Percentiles rank a stretch among this genome's conserved stretches.
Conservation (phyloP, 768 basidiomycete genomes). For the Lentinula edodes region DNA sequence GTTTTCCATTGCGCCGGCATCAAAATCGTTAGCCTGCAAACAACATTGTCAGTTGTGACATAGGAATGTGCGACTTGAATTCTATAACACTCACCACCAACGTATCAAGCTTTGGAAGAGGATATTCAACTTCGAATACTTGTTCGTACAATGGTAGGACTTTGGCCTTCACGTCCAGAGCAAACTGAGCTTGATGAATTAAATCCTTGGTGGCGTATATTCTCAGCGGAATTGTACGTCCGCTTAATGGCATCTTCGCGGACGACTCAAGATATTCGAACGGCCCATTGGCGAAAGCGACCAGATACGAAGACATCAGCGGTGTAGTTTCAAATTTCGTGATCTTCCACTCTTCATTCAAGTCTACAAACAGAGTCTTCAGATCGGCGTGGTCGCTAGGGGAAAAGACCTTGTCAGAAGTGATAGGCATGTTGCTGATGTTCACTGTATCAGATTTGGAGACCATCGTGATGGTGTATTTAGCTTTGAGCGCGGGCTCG, state of each 20-base stretch:
- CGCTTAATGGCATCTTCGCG: slow-evolving; percentile 54
- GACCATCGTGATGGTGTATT: slow-evolving; percentile 52
- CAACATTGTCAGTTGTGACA: not conserved
- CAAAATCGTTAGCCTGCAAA: slow-evolving; percentile 53
- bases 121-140: slow-evolving; percentile 71
- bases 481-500: slow-evolving; percentile 69
- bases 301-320: slow-evolving; percentile 64
- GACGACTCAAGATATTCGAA: slow-evolving; percentile 53
- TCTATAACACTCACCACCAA: slow-evolving; percentile 38
- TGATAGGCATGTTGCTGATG: slow-evolving; percentile 61
- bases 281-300: slow-evolving; percentile 62
- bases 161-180: slow-evolving; percentile 58
- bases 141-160: slow-evolving; percentile 66
- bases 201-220: slow-evolving; percentile 63
- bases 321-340: slow-evolving; percentile 62
- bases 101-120: slow-evolving; percentile 74
- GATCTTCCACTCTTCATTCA: slow-evolving; percentile 47
- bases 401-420: slow-evolving; percentile 32
- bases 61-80: not conserved
- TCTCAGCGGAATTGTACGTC: slow-evolving; percentile 55
- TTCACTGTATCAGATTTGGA: slow-evolving; percentile 50
- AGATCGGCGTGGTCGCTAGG: slow-evolving; percentile 12
- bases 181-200: slow-evolving; percentile 57
- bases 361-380: slow-evolving; percentile 24
- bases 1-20: slow-evolving; percentile 68